Conservation (phyloP, 768 basidiomycete genomes). For the Phylloporus arenicola region DNA sequence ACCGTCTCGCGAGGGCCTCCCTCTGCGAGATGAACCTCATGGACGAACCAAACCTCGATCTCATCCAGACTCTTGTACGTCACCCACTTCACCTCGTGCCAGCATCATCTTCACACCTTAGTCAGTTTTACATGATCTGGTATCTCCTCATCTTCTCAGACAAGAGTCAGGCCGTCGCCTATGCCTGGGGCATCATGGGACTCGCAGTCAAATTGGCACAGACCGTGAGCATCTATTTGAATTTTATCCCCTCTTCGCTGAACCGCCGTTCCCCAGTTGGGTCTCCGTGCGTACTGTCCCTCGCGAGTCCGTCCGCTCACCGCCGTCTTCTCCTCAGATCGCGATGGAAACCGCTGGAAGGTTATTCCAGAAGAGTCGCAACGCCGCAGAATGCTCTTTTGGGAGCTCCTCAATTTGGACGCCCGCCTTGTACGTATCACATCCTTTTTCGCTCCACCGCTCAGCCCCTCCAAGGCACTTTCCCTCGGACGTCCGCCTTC, state of each 20-base stretch:
- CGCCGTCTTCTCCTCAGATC: slow-evolving; percentile 43
- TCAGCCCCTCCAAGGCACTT: slow-evolving; percentile 43
- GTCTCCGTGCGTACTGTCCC: slow-evolving; percentile 48
- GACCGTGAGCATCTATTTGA: slow-evolving; percentile 44
- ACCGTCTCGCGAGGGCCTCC: slow-evolving; percentile 60
- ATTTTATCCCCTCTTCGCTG: not conserved
- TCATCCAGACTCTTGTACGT: slow-evolving; percentile 60
- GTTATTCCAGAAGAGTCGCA: slow-evolving; percentile 70
- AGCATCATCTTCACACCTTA: slow-evolving; percentile 33
- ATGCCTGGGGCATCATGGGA: slow-evolving; percentile 75
- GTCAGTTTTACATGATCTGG: slow-evolving; percentile 69
- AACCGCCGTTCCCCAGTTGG: slow-evolving; percentile 40
- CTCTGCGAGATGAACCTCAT: slow-evolving; percentile 71
- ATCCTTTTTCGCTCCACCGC: slow-evolving; percentile 10
- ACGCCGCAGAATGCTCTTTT: slow-evolving; percentile 62
- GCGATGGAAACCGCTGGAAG: slow-evolving; percentile 58
- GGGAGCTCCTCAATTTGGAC: slow-evolving; percentile 71
- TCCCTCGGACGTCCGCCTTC: slow-evolving; percentile 71
- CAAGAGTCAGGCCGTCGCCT: slow-evolving; percentile 65
- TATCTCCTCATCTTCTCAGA: slow-evolving; percentile 71
- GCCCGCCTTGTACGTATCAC: slow-evolving; percentile 51
- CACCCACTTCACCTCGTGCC: slow-evolving; percentile 1
- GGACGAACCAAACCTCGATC: slow-evolving; percentile 71
- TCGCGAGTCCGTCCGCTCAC: slow-evolving; percentile 15
- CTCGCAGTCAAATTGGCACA: slow-evolving; percentile 69